Evolutionary conservation across 2,329 filamentous ascomycete genomes (phyloP), one percentile per base, ranked within the genome.

Genomic region (Beauveria varroae): DNA sequence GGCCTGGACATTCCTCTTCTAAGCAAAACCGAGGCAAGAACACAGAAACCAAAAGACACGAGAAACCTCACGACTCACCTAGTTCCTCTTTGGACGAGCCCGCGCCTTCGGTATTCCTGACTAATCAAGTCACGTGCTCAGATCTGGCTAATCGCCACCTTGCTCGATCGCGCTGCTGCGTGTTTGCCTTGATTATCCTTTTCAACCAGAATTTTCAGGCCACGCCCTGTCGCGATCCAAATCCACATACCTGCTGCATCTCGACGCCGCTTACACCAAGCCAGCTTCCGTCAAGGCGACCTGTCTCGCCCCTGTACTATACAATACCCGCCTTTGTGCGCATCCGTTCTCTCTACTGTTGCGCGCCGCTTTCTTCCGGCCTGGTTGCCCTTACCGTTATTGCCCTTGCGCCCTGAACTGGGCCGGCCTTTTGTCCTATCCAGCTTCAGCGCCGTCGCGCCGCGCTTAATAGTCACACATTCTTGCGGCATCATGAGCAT

Each of bases 401-500:
- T 28, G 9, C 26, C 30, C 26, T 22, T 20, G 30, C 40, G 12
- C 6, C 41, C 44, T 28, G 22, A 37, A 24, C 16, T 52, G 34
- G 24, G 30, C 50, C 30, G 43, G 58, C 28, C 40, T 53, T 22
- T 28, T 40, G 8, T 61, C 34, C 46, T 30, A 47, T 26, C n/a
- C 57, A 46, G 30, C 24, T 2, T 54, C 34, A 24, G n/a, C 40
- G 40, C 14, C 30, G 49, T 43, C 47, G 52, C 60, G 43, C 51
- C 41, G 52, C 60, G 43, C 51, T 30, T 28, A 16, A 34, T 47
- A 12, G 37, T 56, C 22, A 24, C 43, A 43, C 30, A 20, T 20
- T 16, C 6, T 18, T 20, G 34, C 24, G 65, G 61, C 69, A 75
- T 67, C 54, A 82, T 82, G 79, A 79, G 76, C 65, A 78, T 83